These are phyloP conservation scores for Ceratobasidium sp. DNA, from an alignment of 1,284 basidiomycete genomes.

Conservation along the genomic window DNA sequence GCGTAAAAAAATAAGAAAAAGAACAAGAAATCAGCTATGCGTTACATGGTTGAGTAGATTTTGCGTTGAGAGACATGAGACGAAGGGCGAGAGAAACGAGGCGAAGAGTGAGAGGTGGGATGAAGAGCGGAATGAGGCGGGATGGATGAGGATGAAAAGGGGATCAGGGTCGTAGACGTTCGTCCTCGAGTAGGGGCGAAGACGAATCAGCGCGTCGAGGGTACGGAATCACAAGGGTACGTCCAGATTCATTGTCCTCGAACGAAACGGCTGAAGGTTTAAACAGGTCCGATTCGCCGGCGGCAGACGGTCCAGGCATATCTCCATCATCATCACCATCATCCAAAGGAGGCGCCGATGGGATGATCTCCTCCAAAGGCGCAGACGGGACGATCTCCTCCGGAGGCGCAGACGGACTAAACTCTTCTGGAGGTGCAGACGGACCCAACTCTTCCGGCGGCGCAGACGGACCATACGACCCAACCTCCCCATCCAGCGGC, in stretches of 20 bases:
- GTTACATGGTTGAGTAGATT: neutral
- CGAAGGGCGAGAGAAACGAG: too few relatives aligned
- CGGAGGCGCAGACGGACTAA: neutral
- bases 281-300: neutral
- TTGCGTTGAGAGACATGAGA: neutral
- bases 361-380: neutral
- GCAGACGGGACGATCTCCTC: constrained; percentile 1
- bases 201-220: constrained; percentile 7
- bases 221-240: neutral
- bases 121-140: too few relatives aligned
- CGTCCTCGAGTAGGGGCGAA: constrained; percentile 9
- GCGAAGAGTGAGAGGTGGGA: too few relatives aligned
- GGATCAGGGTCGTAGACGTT: neutral
- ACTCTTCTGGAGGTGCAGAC: constrained; percentile 6
- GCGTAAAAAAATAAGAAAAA: too few relatives aligned
- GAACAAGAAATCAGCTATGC: too few relatives aligned
- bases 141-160: too few relatives aligned
- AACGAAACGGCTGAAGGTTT: constrained; percentile 8
- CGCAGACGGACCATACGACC: neutral
- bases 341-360: constrained; percentile 29
- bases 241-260: neutral
- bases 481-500: constrained; percentile 8
- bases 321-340: neutral
- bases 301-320: neutral
- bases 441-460: constrained; percentile 1